These are phyloP conservation scores for Elaeagnus macrophylla DNA, from an alignment of 306 rosid genomes.

Conservation along the genomic window DNA sequence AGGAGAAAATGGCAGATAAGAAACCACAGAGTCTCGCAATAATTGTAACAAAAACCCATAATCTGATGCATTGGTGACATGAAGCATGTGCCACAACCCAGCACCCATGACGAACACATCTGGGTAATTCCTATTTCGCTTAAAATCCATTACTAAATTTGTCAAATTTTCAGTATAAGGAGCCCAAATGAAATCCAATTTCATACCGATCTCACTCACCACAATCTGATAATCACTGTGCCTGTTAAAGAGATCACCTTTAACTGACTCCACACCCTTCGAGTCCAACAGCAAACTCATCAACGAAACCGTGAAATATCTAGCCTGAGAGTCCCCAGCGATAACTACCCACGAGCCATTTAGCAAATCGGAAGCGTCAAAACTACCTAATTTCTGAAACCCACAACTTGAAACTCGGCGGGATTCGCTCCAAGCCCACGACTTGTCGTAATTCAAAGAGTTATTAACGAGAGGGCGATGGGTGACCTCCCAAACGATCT, in stretches of 20 bases:
- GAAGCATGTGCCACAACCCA: slow-evolving; percentile 89
- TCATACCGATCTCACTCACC: slow-evolving; percentile 54
- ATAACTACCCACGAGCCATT: slow-evolving; percentile 87
- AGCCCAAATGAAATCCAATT: slow-evolving; percentile 83
- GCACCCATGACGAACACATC: slow-evolving; percentile 77
- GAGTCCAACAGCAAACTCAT: slow-evolving; percentile 49
- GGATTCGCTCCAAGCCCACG: slow-evolving; percentile 56
- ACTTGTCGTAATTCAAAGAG: slow-evolving; percentile 42
- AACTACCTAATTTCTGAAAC: slow-evolving; percentile 44
- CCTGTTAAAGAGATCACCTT: slow-evolving; percentile 47
- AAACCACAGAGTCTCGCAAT: slow-evolving; percentile 23
- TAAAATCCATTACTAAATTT: slow-evolving; percentile 33
- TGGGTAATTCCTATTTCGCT: slow-evolving; percentile 49
- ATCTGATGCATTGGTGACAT: slow-evolving; percentile 51
- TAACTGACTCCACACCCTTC: slow-evolving; percentile 32
- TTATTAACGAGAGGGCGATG: slow-evolving; percentile 33
- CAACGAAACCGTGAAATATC: slow-evolving; percentile 46
- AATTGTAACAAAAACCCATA: slow-evolving; percentile 16
- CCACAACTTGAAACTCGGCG: slow-evolving; percentile 41
- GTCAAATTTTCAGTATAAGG: slow-evolving; percentile 63
- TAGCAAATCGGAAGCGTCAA: slow-evolving; percentile 62
- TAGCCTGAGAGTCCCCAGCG: slow-evolving; percentile 88
- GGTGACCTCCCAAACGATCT: slow-evolving; percentile 52
- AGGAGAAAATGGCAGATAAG: slow-evolving; percentile 46
- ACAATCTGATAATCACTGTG: slow-evolving; percentile 64